Conservation (phyloP, 2,329 filamentous ascomycete genomes). For the Aureobasidium uvarum region DNA sequence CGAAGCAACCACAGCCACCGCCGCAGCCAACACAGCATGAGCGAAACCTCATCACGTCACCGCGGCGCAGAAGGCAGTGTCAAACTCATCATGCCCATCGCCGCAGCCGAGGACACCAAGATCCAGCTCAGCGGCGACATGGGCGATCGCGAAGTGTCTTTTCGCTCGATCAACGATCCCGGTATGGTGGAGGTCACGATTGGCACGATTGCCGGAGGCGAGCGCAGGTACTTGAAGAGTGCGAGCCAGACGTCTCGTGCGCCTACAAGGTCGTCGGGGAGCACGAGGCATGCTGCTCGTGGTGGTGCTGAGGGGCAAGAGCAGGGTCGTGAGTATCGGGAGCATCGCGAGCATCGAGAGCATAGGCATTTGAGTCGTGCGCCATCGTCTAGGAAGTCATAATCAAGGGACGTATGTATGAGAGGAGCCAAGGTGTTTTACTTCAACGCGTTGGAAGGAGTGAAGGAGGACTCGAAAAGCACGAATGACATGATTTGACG, state of each 20-base stretch:
- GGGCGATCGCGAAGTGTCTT: background rate
- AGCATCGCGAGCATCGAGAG: conserved; percentile 1
- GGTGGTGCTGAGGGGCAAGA: conserved; percentile 15
- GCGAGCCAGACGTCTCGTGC: conserved; percentile 8
- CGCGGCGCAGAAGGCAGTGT: conserved; percentile 10
- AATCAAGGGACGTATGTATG: background rate
- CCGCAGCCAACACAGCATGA: conserved; percentile 19
- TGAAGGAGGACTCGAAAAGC: too few species aligned
- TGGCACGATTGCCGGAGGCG: background rate
- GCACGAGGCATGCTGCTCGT: background rate
- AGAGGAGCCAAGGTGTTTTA: background rate
- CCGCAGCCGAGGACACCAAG: background rate
- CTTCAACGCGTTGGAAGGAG: background rate
- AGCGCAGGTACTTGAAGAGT: conserved; percentile 15
- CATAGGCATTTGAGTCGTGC: background rate
- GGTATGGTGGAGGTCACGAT: conserved; percentile 15
- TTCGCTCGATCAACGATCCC: background rate
- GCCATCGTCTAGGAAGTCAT: background rate
- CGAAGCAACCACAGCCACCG: conserved; percentile 3
- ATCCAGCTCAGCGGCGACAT: conserved; percentile 18
- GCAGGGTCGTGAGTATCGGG: conserved; percentile 1
- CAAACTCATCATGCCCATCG: conserved; percentile 9
- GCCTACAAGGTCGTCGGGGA: conserved; percentile 15
- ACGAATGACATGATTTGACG: conserved; percentile 4
- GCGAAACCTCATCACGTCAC: conserved; percentile 9